These are phyloP conservation scores for Lolium perenne DNA, from an alignment of 176 grass and related monocot genomes.

Conservation along the genomic window DNA sequence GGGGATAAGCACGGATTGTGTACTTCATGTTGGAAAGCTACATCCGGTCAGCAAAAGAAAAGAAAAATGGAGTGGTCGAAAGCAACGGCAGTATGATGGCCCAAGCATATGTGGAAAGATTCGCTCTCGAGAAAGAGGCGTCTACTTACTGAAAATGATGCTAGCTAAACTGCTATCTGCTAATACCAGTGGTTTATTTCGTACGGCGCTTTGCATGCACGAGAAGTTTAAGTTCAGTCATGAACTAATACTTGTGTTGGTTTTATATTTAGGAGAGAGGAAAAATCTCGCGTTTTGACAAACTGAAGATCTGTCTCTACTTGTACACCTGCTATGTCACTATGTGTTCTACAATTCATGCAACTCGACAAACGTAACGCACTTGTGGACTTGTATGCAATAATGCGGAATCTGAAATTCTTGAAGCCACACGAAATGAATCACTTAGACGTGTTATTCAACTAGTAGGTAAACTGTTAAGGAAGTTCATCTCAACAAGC, in stretches of 20 bases:
- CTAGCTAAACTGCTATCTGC: background rate
- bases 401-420: background rate
- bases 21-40: slow-evolving; percentile 53
- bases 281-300: background rate
- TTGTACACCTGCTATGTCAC: background rate
- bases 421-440: background rate
- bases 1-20: slow-evolving; percentile 54
- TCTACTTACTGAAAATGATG: slow-evolving; percentile 33
- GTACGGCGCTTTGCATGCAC: background rate
- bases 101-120: slow-evolving; percentile 37
- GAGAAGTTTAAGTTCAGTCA: background rate
- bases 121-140: background rate
- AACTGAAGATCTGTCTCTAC: background rate
- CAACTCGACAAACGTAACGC: background rate
- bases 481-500: background rate
- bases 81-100: slow-evolving; percentile 35
- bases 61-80: background rate
- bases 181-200: background rate
- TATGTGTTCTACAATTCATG: no score
- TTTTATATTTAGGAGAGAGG: background rate
- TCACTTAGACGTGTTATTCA: background rate
- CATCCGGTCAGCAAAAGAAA: background rate
- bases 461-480: background rate
- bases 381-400: background rate
- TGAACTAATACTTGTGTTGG: background rate